A percentile compares a stretch with the other conserved stretches of the same genome.
phyloP scores from a whole-genome alignment of 345 rosid genomes.

The Populus ilicifolia region DNA sequence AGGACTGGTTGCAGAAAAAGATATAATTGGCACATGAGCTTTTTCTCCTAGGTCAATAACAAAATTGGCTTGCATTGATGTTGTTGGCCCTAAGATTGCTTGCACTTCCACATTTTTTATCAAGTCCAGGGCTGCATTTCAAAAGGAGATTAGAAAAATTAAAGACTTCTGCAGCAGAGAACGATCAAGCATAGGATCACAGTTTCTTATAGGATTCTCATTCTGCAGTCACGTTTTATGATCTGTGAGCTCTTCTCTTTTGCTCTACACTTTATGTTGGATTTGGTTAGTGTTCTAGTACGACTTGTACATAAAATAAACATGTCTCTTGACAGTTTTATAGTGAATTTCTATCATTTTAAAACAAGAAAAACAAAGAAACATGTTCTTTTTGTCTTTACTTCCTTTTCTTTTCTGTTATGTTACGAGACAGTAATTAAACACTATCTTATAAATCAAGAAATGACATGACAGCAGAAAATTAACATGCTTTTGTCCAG shows the following conservation, averaged over 20 bases:
- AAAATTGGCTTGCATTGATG: slow-evolving; percentile 44
- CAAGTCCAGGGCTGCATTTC: slow-evolving; percentile 32
- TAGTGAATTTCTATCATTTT: too few relatives aligned
- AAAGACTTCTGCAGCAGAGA: neutral
- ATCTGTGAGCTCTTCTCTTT: neutral
- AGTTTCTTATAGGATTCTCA: neutral
- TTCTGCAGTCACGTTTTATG: neutral
- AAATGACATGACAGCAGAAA: neutral
- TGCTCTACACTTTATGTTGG: neutral
- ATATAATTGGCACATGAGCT: slow-evolving; percentile 49
- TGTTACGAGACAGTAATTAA: too few relatives aligned
- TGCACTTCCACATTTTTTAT: slow-evolving; percentile 45
- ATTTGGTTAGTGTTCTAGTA: too few relatives aligned
- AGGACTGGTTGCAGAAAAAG: slow-evolving; percentile 45
- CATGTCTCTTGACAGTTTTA: too few relatives aligned
- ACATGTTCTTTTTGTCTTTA: too few relatives aligned
- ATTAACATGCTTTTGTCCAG: too few relatives aligned
- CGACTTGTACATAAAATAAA: too few relatives aligned
- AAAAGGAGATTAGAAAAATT: neutral
- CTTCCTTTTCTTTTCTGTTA: too few relatives aligned
- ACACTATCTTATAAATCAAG: neutral
- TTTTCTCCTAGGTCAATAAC: slow-evolving; percentile 26
- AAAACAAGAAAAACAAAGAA: too few relatives aligned
- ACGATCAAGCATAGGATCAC: neutral
- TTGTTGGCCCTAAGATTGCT: slow-evolving; percentile 56